Base-by-base conservation (phyloP, 169 alveolate genomes). In the Cystoisospora suis region DNA sequence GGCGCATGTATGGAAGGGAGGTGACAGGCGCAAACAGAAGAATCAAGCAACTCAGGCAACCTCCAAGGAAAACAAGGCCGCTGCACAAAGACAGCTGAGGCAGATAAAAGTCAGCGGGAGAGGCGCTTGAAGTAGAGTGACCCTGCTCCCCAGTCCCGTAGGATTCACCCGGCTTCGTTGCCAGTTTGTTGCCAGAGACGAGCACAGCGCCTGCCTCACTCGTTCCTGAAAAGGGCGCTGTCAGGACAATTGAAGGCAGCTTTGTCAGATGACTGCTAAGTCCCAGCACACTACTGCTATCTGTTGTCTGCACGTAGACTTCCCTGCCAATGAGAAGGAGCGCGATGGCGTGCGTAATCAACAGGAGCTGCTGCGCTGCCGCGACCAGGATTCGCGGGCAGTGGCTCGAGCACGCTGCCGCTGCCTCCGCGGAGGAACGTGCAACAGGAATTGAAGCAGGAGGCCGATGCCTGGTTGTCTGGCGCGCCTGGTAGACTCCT, bases 321-420 rank as follows among this genome's bases (percentile, higher is more conserved):
- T 72, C 83, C 4, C 53, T 46, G 47, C 56, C 53, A 34, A 72
- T 4, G 58, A 72, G 83, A 29, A 72, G 53, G 58, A 72, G 83
- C 56, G 83, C 83, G 27, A 72, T 27, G 36, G 83, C 83, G 83
- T 72, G 83, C 27, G 53, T 9, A 34, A 72, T 27, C 23, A 72
- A 53, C 38, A 72, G 83, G 20, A 72, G 27, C 83, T 72, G 83
- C 53, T 72, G 83, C n/a, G 83, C 83, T 4, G 56, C 56, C 9
- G 83, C 17, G 53, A 72, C 53, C 4, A 72, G 56, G 20, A 72
- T 9, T 2, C 83, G 83, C 83, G 83, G 83, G 42, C 83, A 72
- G 56, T 72, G 56, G 32, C 83, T 38, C 36, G 58, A 72, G 83
- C 83, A 72, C 34, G 83, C 83, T 0, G 83, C 83, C 15, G 32